Percentiles rank a stretch among this genome's conserved stretches.
Evolutionary conservation across 345 rosid species (phyloP).

Genomic region (Populus deltoides): DNA sequence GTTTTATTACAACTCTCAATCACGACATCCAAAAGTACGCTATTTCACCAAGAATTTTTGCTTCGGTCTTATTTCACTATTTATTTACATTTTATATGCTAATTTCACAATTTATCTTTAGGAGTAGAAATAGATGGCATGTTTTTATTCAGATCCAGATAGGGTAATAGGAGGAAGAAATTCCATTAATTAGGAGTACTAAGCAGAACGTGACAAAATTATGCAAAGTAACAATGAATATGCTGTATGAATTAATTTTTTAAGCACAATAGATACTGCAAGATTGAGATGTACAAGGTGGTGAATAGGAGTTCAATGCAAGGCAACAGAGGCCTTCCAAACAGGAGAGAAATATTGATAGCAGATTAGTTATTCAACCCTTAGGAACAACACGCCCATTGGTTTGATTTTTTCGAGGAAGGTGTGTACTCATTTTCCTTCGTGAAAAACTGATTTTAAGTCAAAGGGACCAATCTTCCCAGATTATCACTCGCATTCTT

Average conservation of each 20-base stretch:
- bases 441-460: neutral
- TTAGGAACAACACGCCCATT: neutral
- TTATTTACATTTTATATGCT: no score
- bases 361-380: neutral
- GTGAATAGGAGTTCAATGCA: neutral
- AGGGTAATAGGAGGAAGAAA: neutral
- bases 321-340: neutral
- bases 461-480: slow-evolving; percentile 3
- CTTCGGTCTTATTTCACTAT: no score
- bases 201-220: neutral
- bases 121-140: neutral
- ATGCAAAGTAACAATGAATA: neutral
- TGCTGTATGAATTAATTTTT: neutral
- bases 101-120: no score
- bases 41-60: no score
- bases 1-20: no score
- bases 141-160: neutral
- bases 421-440: neutral
- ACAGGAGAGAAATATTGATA: neutral
- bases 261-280: neutral
- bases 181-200: neutral
- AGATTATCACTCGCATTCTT: slow-evolving; percentile 20
- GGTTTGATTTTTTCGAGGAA: neutral
- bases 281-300: neutral
- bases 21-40: no score